Evolutionary conservation across 208 protist species (phyloP).

Genomic region (Crithidia bombi): DNA sequence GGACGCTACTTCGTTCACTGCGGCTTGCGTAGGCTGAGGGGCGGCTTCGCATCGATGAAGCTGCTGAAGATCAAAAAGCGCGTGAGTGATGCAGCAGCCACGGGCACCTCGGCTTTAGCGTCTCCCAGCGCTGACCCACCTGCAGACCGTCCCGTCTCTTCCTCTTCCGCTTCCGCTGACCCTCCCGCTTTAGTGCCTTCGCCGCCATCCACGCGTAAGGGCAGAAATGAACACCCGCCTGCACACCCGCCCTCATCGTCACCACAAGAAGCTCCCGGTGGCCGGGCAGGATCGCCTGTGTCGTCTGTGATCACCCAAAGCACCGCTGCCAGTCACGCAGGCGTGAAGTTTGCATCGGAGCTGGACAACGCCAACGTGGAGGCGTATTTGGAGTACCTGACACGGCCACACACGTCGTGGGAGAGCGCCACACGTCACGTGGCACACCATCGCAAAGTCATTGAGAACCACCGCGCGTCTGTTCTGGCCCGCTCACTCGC

Average conservation of each 20-base stretch:
- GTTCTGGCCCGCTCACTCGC: conserved; percentile 59
- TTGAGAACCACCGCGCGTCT: conserved; percentile 48
- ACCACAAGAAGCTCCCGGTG: too few relatives aligned
- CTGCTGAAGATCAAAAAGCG: conserved; percentile 17
- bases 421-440: conserved; percentile 58
- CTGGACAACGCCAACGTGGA: conserved; percentile 78
- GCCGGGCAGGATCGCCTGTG: conserved; percentile 4
- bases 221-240: background rate
- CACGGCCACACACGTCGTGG: conserved; percentile 87
- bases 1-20: too few relatives aligned
- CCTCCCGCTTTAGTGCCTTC: background rate
- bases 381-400: conserved; percentile 87
- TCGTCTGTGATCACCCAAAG: background rate
- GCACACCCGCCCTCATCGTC: background rate
- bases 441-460: conserved; percentile 41
- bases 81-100: background rate
- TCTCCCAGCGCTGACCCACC: background rate
- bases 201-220: background rate
- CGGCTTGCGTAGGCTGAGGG: too few relatives aligned
- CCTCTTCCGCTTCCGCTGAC: background rate
- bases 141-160: background rate
- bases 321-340: background rate
- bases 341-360: conserved; percentile 52
- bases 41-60: too few relatives aligned
- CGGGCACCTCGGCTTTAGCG: background rate